Percentiles rank a stretch among this genome's conserved stretches.
Evolutionary conservation across 75 land plant species (phyloP).

Genomic region (Pinus albicaulis): DNA sequence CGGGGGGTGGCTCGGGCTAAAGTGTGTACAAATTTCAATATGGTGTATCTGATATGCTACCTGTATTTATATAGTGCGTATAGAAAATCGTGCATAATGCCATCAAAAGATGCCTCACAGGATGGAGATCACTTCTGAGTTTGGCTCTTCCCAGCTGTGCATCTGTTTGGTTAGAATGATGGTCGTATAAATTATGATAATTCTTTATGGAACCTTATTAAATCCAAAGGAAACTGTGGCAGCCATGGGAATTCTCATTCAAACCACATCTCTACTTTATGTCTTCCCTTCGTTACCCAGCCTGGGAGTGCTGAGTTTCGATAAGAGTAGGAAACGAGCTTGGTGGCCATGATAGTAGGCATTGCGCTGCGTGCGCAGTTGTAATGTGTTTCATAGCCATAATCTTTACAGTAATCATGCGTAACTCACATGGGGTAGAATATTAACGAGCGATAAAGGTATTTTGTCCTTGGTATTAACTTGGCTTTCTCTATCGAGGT

Average conservation of each 20-base stretch:
- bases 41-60: slow-evolving; percentile 42
- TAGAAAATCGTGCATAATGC: slow-evolving; percentile 20
- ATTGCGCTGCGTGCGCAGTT: slow-evolving; percentile 23
- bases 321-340: slow-evolving; percentile 75
- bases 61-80: slow-evolving; percentile 25
- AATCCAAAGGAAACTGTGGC: slow-evolving; percentile 67
- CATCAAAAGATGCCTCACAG: slow-evolving; percentile 20
- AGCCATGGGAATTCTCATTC: slow-evolving; percentile 73
- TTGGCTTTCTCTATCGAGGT: too few species aligned
- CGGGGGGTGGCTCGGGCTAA: slow-evolving; percentile 58
- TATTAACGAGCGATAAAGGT: slow-evolving; percentile 42
- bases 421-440: slow-evolving; percentile 49
- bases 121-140: slow-evolving; percentile 38
- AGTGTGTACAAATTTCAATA: slow-evolving; percentile 36
- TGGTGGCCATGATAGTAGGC: slow-evolving; percentile 44
- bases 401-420: slow-evolving; percentile 40
- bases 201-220: slow-evolving; percentile 49
- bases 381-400: slow-evolving; percentile 39
- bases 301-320: slow-evolving; percentile 64
- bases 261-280: slow-evolving; percentile 66
- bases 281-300: slow-evolving; percentile 60
- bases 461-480: slow-evolving; percentile 45
- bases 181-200: slow-evolving; percentile 84
- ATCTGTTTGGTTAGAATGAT: slow-evolving; percentile 80
- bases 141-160: slow-evolving; percentile 68